Percentiles rank a stretch among this genome's conserved stretches.
Conservation (phyloP, 108 stramenopile species). For the Pseudonitzschia delicatissima region DNA sequence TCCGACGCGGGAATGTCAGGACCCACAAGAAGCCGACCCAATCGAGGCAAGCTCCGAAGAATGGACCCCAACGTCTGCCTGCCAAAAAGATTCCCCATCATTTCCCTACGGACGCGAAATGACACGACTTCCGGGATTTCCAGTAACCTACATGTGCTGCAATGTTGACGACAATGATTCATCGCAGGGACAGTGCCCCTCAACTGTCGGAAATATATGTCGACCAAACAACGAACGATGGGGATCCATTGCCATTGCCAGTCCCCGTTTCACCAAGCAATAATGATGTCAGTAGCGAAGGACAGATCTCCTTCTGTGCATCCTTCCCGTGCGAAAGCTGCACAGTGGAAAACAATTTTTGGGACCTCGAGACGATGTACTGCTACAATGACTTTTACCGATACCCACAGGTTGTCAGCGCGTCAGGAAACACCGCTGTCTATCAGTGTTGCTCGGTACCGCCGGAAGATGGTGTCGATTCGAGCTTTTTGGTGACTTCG, state of each 20-base stretch:
- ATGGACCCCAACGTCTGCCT: neutral
- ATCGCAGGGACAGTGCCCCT: no score
- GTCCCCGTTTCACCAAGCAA: neutral
- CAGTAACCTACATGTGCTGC: neutral
- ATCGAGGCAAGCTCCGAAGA: neutral
- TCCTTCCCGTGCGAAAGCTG: neutral
- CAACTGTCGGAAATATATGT: no score
- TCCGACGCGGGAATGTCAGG: neutral
- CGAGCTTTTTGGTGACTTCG: neutral
- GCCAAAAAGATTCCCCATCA: neutral
- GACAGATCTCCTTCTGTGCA: no score
- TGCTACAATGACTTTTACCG: neutral
- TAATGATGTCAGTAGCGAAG: neutral
- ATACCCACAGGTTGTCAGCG: neutral
- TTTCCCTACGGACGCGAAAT: neutral
- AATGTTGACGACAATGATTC: neutral
- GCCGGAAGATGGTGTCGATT: no score
- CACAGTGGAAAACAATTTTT: neutral
- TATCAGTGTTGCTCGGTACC: neutral
- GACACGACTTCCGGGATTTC: neutral
- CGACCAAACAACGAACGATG: no score
- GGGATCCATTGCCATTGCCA: neutral
- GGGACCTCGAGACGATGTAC: conserved; percentile 1
- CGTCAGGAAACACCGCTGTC: neutral
- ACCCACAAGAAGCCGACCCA: neutral